Percentiles rank a stretch among this genome's conserved stretches.
phyloP scores from a whole-genome alignment of 305 asterid species.

The Fraxinus ornus region DNA sequence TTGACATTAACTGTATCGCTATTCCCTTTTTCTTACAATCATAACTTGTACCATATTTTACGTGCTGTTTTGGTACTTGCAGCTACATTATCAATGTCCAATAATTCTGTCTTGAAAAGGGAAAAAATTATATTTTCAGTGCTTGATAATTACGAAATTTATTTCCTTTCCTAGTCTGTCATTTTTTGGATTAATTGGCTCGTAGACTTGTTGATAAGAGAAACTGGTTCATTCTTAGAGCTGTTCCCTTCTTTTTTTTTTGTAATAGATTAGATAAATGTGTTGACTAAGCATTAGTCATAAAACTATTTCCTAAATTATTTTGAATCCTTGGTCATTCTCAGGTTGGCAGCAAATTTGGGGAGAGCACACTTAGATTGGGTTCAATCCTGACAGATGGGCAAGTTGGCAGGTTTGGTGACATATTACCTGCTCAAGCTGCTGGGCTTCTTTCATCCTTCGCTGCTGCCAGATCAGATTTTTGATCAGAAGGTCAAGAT shows the following conservation, averaged over 20 bases:
- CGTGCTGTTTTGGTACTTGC: background rate
- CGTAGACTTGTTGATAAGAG: background rate
- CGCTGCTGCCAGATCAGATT: slow-evolving; percentile 73
- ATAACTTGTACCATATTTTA: background rate
- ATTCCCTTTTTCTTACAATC: background rate
- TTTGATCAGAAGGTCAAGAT: slow-evolving; percentile 27
- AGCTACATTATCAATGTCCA: background rate
- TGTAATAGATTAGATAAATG: background rate
- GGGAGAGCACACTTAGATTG: slow-evolving; percentile 87
- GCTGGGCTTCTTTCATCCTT: slow-evolving; percentile 93
- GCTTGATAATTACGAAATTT: background rate
- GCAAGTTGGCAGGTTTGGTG: slow-evolving; percentile 98
- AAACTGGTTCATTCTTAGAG: background rate
- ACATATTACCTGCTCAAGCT: slow-evolving; percentile 94
- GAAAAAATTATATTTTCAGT: background rate
- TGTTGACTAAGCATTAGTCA: background rate
- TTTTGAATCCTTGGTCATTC: slow-evolving; percentile 10
- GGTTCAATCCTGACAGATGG: slow-evolving; percentile 93
- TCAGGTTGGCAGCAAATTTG: slow-evolving; percentile 98
- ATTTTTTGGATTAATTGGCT: background rate
- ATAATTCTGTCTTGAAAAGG: background rate
- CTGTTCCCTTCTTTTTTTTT: background rate
- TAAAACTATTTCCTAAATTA: background rate
- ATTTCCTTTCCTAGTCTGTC: background rate
- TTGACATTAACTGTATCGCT: background rate